A percentile compares a stretch with the other conserved stretches of the same genome.
phyloP scores from a whole-genome alignment of 352 stramenopile species.

The Peronospora farinosa region DNA sequence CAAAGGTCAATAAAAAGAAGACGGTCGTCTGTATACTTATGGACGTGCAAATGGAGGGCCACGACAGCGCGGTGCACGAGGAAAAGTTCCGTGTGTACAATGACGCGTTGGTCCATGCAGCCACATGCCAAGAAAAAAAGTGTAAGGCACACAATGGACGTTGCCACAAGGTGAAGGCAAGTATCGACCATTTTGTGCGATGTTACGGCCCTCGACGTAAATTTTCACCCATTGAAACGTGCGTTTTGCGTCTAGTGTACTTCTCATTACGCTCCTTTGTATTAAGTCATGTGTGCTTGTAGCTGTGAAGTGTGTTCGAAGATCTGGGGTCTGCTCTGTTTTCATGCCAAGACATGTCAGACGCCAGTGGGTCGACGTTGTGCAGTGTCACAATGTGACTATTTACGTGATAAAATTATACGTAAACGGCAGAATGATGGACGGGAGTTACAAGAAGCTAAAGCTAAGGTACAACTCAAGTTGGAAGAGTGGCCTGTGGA shows the following conservation, averaged over 20 bases:
- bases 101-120: slow-evolving; percentile 65
- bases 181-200: slow-evolving; percentile 83
- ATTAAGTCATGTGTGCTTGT: not conserved
- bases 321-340: slow-evolving; percentile 84
- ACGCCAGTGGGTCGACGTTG: slow-evolving; percentile 52
- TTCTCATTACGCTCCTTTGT: not conserved
- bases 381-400: slow-evolving; percentile 81
- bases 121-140: slow-evolving; percentile 47
- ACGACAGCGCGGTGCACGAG: slow-evolving; percentile 42
- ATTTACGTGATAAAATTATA: slow-evolving; percentile 79
- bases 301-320: slow-evolving; percentile 79
- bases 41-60: slow-evolving; percentile 42
- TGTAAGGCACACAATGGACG: slow-evolving; percentile 57
- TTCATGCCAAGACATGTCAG: slow-evolving; percentile 69
- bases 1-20: not conserved
- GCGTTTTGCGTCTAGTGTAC: not conserved
- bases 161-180: slow-evolving; percentile 85
- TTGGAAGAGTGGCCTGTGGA: slow-evolving; percentile 73
- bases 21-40: slow-evolving; percentile 13
- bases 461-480: slow-evolving; percentile 38
- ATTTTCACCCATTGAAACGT: slow-evolving; percentile 75
- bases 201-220: slow-evolving; percentile 74
- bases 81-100: slow-evolving; percentile 86
- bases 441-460: slow-evolving; percentile 50
- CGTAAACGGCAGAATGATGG: slow-evolving; percentile 61